Conservation (phyloP, 495 filamentous ascomycete species). For the Massariosphaeria phaeospora region DNA sequence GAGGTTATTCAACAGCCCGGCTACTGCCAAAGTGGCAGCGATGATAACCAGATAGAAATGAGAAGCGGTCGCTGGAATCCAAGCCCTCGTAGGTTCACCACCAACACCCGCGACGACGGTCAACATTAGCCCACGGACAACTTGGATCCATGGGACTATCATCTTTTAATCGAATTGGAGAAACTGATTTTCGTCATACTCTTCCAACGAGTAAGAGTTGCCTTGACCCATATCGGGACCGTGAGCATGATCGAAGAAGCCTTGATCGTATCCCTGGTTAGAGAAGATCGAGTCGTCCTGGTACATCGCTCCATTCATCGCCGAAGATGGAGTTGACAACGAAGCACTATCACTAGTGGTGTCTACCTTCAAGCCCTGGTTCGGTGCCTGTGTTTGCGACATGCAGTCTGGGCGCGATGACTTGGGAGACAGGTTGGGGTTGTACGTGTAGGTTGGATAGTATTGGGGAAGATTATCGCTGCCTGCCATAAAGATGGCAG, state of each 20-base stretch:
- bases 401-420: not conserved
- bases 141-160: too few relatives aligned
- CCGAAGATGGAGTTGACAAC: not conserved
- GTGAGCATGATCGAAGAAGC: not conserved
- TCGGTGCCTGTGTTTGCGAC: slow-evolving; percentile 1
- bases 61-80: too few relatives aligned
- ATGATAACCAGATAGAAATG: too few relatives aligned
- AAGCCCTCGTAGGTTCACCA: too few relatives aligned
- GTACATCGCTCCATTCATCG: not conserved
- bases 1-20: too few relatives aligned
- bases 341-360: not conserved
- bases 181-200: too few relatives aligned
- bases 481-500: slow-evolving; percentile 45
- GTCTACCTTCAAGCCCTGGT: not conserved
- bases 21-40: too few relatives aligned
- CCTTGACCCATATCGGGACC: too few relatives aligned
- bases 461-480: slow-evolving; percentile 35
- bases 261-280: not conserved
- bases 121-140: too few relatives aligned
- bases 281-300: not conserved
- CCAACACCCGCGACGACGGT: too few relatives aligned
- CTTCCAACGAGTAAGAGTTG: too few relatives aligned
- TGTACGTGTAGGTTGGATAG: slow-evolving; percentile 39
- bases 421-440: slow-evolving; percentile 32
- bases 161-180: too few relatives aligned